Percentiles rank a stretch among this genome's conserved stretches.
Conservation (phyloP, 345 rosid genomes). For the Firmiana major region DNA sequence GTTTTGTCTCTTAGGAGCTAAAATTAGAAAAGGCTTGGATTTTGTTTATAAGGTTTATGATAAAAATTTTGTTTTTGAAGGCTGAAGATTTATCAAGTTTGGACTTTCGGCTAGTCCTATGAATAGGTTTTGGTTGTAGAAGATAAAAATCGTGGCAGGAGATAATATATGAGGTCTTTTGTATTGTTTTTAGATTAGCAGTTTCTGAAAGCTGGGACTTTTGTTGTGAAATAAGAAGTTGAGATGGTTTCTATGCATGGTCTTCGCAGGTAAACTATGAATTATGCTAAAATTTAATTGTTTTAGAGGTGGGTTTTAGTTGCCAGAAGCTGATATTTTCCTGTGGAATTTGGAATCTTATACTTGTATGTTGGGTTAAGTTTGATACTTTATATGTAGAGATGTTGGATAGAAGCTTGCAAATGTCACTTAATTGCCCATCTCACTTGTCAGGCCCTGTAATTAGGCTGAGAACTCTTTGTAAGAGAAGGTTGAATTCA, state of each 20-base stretch:
- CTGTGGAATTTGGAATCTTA: slow-evolving; percentile 18
- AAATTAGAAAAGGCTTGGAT: slow-evolving; percentile 7
- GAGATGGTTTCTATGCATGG: neutral
- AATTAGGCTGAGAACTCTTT: slow-evolving; percentile 23
- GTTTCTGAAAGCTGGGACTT: neutral
- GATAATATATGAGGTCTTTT: neutral
- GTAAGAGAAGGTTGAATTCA: slow-evolving; percentile 37
- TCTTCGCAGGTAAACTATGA: neutral
- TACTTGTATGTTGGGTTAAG: slow-evolving; percentile 10
- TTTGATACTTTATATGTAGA: slow-evolving; percentile 11
- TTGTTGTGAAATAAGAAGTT: neutral
- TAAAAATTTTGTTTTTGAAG: slow-evolving; percentile 1
- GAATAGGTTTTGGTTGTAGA: neutral
- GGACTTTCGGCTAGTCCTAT: neutral
- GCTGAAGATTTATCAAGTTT: neutral
- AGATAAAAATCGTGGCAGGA: slow-evolving; percentile 3
- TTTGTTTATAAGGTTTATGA: neutral
- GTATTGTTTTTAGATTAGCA: neutral
- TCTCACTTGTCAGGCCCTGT: slow-evolving; percentile 28
- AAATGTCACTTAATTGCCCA: slow-evolving; percentile 42
- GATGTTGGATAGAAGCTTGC: slow-evolving; percentile 49
- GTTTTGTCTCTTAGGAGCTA: slow-evolving; percentile 12
- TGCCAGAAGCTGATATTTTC: slow-evolving; percentile 7
- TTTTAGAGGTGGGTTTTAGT: neutral
- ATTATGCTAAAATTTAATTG: neutral